Evolutionary conservation across 805 yeast genomes (phyloP).

Genomic region (Pichia sporocuriosa): DNA sequence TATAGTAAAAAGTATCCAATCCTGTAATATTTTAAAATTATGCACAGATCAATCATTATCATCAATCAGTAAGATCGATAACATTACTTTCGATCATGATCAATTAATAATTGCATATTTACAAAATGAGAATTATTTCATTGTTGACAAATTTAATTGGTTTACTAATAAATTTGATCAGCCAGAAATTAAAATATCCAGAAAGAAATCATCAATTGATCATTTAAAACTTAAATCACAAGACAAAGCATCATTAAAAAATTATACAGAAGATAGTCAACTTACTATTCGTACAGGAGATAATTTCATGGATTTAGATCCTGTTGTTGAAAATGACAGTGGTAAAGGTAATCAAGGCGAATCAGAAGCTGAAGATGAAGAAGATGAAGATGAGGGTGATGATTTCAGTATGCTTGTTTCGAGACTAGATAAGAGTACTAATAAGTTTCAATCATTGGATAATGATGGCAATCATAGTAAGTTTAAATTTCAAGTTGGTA

Average conservation of each 20-base stretch:
- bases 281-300: constrained; percentile 41
- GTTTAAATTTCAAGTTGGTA: constrained; percentile 58
- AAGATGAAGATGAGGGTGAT: constrained; percentile 35
- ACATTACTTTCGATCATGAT: constrained; percentile 25
- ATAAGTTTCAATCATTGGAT: not conserved
- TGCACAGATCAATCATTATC: constrained; percentile 20
- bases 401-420: constrained; percentile 44
- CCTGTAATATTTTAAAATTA: constrained; percentile 40
- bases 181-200: constrained; percentile 19
- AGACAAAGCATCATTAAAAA: constrained; percentile 19
- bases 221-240: constrained; percentile 37
- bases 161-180: constrained; percentile 22
- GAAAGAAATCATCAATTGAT: constrained; percentile 22
- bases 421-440: constrained; percentile 31
- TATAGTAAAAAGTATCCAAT: constrained; percentile 43
- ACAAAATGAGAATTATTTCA: constrained; percentile 52
- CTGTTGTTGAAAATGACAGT: no score
- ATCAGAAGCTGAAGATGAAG: constrained; percentile 53
- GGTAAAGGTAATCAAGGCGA: no score
- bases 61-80: constrained; percentile 19
- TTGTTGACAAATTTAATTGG: constrained; percentile 52
- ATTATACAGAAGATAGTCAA: constrained; percentile 11
- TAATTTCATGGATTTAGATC: constrained; percentile 45
- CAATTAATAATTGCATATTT: constrained; percentile 49
- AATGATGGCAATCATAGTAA: constrained; percentile 28